These are phyloP conservation scores for Rhinocladiella similis DNA, from an alignment of 2,329 filamentous ascomycete genomes.

Conservation along the genomic window DNA sequence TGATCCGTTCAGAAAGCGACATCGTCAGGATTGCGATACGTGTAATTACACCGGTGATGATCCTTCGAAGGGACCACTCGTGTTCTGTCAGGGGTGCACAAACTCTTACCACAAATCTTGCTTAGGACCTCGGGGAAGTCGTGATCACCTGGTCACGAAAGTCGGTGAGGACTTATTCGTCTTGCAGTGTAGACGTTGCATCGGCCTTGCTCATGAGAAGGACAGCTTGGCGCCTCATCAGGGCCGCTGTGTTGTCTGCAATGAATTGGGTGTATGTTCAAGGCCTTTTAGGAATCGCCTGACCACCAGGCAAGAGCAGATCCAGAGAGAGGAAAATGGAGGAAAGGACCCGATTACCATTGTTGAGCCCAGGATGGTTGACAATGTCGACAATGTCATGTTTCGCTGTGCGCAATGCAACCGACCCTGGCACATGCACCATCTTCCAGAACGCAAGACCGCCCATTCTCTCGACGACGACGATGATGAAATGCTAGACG, in stretches of 20 bases:
- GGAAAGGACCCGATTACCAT: constrained; percentile 73
- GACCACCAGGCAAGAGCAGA: constrained; percentile 78
- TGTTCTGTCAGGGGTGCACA: constrained; percentile 91
- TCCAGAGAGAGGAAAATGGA: constrained; percentile 73
- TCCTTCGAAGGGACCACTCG: constrained; percentile 65
- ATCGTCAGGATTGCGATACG: constrained; percentile 70
- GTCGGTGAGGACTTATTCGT: constrained; percentile 74
- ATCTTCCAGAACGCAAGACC: constrained; percentile 60
- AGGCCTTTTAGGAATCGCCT: constrained; percentile 70
- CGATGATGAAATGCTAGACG: constrained; percentile 38
- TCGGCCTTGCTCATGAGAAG: constrained; percentile 67
- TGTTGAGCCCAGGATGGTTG: constrained; percentile 64
- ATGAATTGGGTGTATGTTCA: constrained; percentile 66
- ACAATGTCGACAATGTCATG: constrained; percentile 73
- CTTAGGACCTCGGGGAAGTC: constrained; percentile 67
- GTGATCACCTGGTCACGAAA: constrained; percentile 92
- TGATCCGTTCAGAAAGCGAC: constrained; percentile 68
- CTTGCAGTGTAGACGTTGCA: constrained; percentile 84
- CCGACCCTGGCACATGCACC: constrained; percentile 79
- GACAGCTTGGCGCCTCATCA: constrained; percentile 69
- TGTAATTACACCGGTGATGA: constrained; percentile 61
- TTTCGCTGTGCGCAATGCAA: constrained; percentile 80
- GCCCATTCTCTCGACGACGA: constrained; percentile 29
- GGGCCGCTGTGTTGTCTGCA: constrained; percentile 71
- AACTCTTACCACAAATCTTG: constrained; percentile 80